Evolutionary conservation across 768 basidiomycete genomes (phyloP), one percentile per base, ranked within the genome.

Genomic region (Lactifluus piperatus): DNA sequence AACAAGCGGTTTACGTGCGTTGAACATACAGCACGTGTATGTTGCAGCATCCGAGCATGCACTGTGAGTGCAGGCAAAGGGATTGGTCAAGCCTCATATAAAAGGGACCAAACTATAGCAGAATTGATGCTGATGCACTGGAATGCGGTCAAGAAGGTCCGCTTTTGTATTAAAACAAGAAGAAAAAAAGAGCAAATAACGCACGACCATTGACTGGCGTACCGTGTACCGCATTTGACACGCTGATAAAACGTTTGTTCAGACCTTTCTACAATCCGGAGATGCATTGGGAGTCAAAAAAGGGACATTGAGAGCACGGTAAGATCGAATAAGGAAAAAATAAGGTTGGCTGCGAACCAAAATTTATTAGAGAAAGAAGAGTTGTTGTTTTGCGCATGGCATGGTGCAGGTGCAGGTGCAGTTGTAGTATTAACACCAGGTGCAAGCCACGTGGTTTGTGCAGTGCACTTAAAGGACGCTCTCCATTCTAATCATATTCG

Each of bases 311-410:
- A 14, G 39, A 22, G 14, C 16, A 8, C 14, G 29, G 37, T 6
- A 41, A 24, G 9, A 14, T 30, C 41, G n/a, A 22, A n/a, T 41
- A 41, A 20, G 1, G 20, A 9, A 26, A 22, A 24, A 20, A 32
- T 56, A 56, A 49, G 46, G 55, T 56, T 56, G 55, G 14, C 26
- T 44, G 54, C 32, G 45, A 32, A 9, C 45, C 36, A 37, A 48
- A 20, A 29, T 47, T 29, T 46, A 46, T 46, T 6, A 43, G 43
- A 44, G 20, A 44, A 22, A 44, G 22, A 44, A 20, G 24, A n/a
- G 32, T 10, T 10, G 32, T 55, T 55, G 45, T 55, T 26, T 32
- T n/a, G 24, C 24, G 20, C 54, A 55, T 46, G 54, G 44, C 32
- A 54, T 45, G 54, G 54, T 26, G 34, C 34, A 37, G 45, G 41